Base-by-base conservation (phyloP, 371 early-diverging fungal species). In the Mucor mucedo region DNA sequence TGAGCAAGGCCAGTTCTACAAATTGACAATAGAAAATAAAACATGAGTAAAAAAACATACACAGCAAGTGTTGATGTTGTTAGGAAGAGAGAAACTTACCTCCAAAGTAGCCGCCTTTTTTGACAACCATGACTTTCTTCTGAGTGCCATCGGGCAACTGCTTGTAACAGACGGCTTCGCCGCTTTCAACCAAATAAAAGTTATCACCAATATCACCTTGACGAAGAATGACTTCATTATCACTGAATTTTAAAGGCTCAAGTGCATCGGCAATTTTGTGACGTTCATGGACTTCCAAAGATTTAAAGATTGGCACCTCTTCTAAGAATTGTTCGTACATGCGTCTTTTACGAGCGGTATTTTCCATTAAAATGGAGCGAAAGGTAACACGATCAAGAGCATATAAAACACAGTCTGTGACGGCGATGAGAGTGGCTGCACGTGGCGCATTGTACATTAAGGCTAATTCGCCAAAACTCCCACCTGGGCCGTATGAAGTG, bases 81-180 rank as follows among this genome's bases (percentile, higher is more conserved):
- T 21, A 1, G 21, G 21, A 21, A 21, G 21, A 21, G 4, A 40
- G 3, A 14, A 10, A 9, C 62, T 69, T 78, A 91, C 91, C 93
- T 78, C 97, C 97, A 88, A 98, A 97, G 70, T 98, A 98, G 50
- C 89, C 94, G 47, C 98, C 99, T 70, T 93, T 93, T 39, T 82
- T 80, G 59, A 92, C 73, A 28, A 87, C 80, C 59, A 89, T 90
- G 65, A 93, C 86, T 68, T 89, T 84, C 66, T 88, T 86, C 64
- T 91, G 90, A 16, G 87, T 84, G 13, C 94, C 93, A 55, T 91
- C 85, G 2, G 66, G 59, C 8, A 55, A 61, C 2, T 27, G 40
- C 45, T 71, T 73, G 55, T 76, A 77, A 52, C 73, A 68, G n/a
- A 72, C 27, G 5, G 95, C 94, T 58, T 93, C 89, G 27, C 98